These are phyloP conservation scores for Ascochyta viciae-villosae DNA, from an alignment of 2,329 filamentous ascomycete genomes.

Conservation along the genomic window DNA sequence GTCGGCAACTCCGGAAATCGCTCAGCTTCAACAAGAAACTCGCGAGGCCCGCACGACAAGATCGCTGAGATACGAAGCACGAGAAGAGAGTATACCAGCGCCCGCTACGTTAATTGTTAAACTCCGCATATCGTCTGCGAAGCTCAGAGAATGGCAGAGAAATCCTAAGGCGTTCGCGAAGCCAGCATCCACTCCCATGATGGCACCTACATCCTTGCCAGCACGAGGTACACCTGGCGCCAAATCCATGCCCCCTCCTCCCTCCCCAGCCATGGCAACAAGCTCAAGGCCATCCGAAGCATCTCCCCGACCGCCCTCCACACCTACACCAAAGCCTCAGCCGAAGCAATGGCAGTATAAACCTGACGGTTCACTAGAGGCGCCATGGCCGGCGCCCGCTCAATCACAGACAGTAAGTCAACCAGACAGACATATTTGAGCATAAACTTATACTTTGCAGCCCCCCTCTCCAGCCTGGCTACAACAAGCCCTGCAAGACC, in stretches of 20 bases:
- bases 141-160: conserved; percentile 70
- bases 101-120: conserved; percentile 71
- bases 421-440: neutral
- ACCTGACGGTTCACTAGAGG: conserved; percentile 68
- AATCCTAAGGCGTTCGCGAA: conserved; percentile 57
- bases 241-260: conserved; percentile 64
- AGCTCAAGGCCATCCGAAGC: conserved; percentile 43
- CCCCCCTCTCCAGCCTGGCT: conserved; percentile 91
- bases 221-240: conserved; percentile 59
- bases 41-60: conserved; percentile 76
- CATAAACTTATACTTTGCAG: conserved; percentile 56
- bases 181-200: conserved; percentile 53
- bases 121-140: conserved; percentile 75
- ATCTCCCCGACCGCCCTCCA: conserved; percentile 43
- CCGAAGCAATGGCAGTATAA: conserved; percentile 47
- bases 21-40: conserved; percentile 70
- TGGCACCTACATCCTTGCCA: conserved; percentile 55
- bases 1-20: conserved; percentile 87
- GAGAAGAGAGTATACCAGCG: conserved; percentile 79
- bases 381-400: conserved; percentile 64
- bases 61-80: conserved; percentile 65
- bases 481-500: conserved; percentile 70
- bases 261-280: conserved; percentile 53
- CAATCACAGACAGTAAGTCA: conserved; percentile 69
- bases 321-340: conserved; percentile 46